Percentiles rank a stretch among this genome's conserved stretches.
Evolutionary conservation across 2,329 filamentous ascomycete genomes (phyloP).

Genomic region (Aspergillus sp.): DNA sequence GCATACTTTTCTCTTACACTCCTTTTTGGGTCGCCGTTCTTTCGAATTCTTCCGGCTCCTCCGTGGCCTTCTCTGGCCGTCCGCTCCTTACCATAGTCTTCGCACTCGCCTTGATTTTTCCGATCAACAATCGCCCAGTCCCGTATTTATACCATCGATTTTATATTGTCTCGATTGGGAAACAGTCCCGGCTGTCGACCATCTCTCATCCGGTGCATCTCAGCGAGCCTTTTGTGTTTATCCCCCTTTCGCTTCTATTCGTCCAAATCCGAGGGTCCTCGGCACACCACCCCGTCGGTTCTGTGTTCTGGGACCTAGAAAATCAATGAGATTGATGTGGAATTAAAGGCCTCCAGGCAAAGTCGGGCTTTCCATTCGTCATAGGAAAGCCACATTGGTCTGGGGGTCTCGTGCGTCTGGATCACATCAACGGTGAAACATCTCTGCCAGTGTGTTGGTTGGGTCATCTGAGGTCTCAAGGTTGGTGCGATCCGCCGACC

Average conservation of each 20-base stretch:
- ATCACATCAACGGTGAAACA: constrained; percentile 15
- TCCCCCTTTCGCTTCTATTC: constrained; percentile 4
- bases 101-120: constrained; percentile 7
- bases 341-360: constrained; percentile 27
- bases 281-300: not conserved
- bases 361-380: constrained; percentile 22
- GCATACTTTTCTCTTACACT: constrained; percentile 10
- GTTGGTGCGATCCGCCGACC: constrained; percentile 6
- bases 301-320: constrained; percentile 2
- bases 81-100: constrained; percentile 32
- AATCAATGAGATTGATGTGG: constrained; percentile 21
- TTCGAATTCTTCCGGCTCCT: constrained; percentile 8
- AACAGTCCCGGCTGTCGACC: not conserved
- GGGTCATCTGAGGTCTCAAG: constrained; percentile 2
- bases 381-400: constrained; percentile 24
- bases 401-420: constrained; percentile 26
- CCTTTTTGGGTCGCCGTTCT: constrained; percentile 7
- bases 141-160: not conserved
- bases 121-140: constrained; percentile 5
- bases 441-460: constrained; percentile 6
- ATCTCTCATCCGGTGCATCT: not conserved
- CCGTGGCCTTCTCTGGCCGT: constrained; percentile 35
- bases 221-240: not conserved
- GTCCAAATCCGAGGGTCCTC: constrained; percentile 2
- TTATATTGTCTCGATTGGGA: not conserved